A percentile compares a stretch with the other conserved stretches of the same genome.
Evolutionary conservation across 176 grass and related monocot genomes (phyloP).

Genomic region (Oryza australiensis): DNA sequence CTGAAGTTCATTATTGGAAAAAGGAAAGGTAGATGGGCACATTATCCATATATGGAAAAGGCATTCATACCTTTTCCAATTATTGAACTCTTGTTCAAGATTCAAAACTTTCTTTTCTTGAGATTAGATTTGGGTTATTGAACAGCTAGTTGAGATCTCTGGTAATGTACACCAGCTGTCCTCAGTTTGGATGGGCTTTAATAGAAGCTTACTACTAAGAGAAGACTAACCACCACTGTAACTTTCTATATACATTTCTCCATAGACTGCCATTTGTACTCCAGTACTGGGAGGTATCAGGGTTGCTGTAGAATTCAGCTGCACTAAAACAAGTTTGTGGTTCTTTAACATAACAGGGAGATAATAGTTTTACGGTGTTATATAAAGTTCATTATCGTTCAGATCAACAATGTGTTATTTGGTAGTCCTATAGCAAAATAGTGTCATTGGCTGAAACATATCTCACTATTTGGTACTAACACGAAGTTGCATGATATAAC

Average conservation of each 20-base stretch:
- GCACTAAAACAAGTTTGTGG: not conserved
- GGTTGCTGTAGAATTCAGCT: constrained; percentile 9
- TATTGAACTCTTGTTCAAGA: not conserved
- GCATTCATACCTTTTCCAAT: not conserved
- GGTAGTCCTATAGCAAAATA: not conserved
- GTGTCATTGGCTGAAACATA: not conserved
- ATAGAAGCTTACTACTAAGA: not conserved
- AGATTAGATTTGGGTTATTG: not conserved
- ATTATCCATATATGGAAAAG: not conserved
- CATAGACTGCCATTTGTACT: not conserved
- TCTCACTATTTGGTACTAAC: not conserved
- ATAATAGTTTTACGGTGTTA: not conserved
- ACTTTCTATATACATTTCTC: not conserved
- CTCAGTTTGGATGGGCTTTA: not conserved
- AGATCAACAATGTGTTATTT: constrained; percentile 3
- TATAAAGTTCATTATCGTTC: not conserved
- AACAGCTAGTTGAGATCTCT: constrained; percentile 10
- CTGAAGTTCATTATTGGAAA: not conserved
- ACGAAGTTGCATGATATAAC: not conserved
- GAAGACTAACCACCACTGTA: not conserved
- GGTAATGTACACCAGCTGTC: not conserved
- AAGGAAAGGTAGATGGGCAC: not conserved
- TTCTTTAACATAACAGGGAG: not conserved
- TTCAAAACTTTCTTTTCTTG: not conserved
- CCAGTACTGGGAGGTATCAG: not conserved